These are phyloP conservation scores for Penicillium sumatraense DNA, from an alignment of 2,329 filamentous ascomycete species.

Conservation along the genomic window DNA sequence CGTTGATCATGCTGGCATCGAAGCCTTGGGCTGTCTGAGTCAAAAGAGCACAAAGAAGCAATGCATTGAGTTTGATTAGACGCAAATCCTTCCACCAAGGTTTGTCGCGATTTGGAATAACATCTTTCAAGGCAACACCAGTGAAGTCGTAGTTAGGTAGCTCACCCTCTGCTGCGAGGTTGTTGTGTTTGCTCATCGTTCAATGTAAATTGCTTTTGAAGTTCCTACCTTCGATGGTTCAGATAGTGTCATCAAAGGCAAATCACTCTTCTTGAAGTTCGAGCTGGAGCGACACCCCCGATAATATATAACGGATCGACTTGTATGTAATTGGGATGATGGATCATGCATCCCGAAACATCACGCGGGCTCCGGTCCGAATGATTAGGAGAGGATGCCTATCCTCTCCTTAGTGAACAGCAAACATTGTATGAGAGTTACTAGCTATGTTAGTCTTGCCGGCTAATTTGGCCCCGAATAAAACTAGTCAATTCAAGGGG, in stretches of 20 bases:
- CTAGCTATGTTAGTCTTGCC: not conserved
- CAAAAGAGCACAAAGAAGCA: constrained; percentile 24
- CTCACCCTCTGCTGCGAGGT: not conserved
- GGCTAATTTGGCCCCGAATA: not conserved
- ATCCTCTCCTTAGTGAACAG: too few relatives aligned
- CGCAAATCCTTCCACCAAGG: constrained; percentile 10
- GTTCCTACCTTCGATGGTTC: too few relatives aligned
- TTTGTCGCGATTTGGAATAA: constrained; percentile 11
- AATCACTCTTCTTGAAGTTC: too few relatives aligned
- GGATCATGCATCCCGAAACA: not conserved
- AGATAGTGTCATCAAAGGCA: too few relatives aligned
- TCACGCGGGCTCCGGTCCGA: not conserved
- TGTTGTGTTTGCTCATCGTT: too few relatives aligned
- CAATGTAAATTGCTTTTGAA: too few relatives aligned
- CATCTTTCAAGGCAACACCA: constrained; percentile 10
- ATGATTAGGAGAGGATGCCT: not conserved
- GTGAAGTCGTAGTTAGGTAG: constrained; percentile 3
- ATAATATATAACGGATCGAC: not conserved
- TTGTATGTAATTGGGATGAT: not conserved
- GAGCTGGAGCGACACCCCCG: not conserved
- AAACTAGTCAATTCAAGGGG: not conserved
- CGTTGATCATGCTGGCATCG: constrained; percentile 56
- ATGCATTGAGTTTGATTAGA: constrained; percentile 22
- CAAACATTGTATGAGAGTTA: not conserved
- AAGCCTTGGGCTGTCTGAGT: constrained; percentile 49